Evolutionary conservation across 192 early-diverging fungal genomes (phyloP), one percentile per base, ranked within the genome.

Genomic region (Chytriomyces sp.): DNA sequence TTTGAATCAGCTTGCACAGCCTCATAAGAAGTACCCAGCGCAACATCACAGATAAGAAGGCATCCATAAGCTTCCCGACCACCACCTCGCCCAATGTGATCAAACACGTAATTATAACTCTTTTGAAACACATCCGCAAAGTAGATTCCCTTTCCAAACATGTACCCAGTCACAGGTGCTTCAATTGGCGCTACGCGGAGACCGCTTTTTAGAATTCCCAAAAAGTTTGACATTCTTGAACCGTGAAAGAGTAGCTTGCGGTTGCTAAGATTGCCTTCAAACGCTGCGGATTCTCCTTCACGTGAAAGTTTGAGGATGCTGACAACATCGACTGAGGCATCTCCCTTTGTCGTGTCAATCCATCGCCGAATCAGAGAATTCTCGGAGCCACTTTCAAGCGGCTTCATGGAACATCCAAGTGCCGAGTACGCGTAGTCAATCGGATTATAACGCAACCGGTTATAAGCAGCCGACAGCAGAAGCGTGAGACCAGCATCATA

Each of bases 71-170:
- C 64, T 6, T 44, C 26, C 10, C 11, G 7, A 24, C 60, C 73
- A 6, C 50, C 49, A 45, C 50, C 24, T 23, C 44, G 20, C 11
- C 53, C 61, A 8, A 45, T n/a, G 6, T 65, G 24, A 50, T 75
- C 73, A 28, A 60, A 28, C 8, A 75, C 64, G 81, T 94, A 94
- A 43, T 79, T 79, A 45, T 86, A 80, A 1, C 87, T 87, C 77
- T 94, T 94, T 16, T 69, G 76, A 59, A 85, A 88, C 68, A 81
- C 82, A 77, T 94, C 92, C 3, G 90, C 93, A 79, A 94, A 94
- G 64, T 94, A 94, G 6, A 93, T 83, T 64, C 67, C 92, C 47
- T 92, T 91, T 69, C 92, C 93, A 75, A 94, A 91, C 88, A 92
- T 90, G 69, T 91, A 89, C 44, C 92, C 73, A 4, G 80, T 85